Conservation (phyloP, 352 stramenopile genomes). For the Globisporangium spinosum region DNA sequence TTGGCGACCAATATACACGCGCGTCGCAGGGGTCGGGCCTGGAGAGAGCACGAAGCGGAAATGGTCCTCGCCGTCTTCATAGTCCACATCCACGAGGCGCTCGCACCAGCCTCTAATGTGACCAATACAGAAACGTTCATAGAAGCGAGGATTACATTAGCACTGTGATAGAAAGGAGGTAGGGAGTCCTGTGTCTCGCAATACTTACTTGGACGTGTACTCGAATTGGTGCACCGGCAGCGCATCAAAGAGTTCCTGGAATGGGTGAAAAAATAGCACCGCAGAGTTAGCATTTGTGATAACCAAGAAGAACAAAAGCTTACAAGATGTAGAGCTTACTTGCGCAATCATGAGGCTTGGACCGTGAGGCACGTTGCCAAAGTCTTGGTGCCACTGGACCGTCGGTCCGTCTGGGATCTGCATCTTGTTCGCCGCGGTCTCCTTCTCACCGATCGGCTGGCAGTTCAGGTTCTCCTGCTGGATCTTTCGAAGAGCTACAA, state of each 20-base stretch:
- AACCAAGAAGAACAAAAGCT: no score
- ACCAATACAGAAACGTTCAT: not conserved
- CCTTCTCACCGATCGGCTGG: slow-evolving; percentile 31
- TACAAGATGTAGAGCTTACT: slow-evolving; percentile 2
- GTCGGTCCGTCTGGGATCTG: slow-evolving; percentile 45
- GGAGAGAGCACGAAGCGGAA: slow-evolving; percentile 94
- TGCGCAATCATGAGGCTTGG: slow-evolving; percentile 90
- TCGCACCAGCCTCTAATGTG: slow-evolving; percentile 81
- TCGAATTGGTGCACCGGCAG: slow-evolving; percentile 95
- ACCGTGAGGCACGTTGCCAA: slow-evolving; percentile 66
- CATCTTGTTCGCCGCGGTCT: slow-evolving; percentile 39
- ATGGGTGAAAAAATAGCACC: not conserved
- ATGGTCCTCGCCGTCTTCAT: slow-evolving; percentile 74
- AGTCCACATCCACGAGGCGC: slow-evolving; percentile 91
- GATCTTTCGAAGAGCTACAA: slow-evolving; percentile 72
- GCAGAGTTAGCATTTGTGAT: not conserved
- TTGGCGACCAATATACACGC: slow-evolving; percentile 84
- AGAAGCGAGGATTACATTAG: not conserved
- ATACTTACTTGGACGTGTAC: slow-evolving; percentile 70
- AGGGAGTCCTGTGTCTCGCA: no score
- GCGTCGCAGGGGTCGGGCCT: slow-evolving; percentile 86
- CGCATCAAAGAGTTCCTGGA: slow-evolving; percentile 92
- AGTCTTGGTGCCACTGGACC: slow-evolving; percentile 87
- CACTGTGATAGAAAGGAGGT: not conserved
- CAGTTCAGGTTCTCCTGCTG: slow-evolving; percentile 86